Evolutionary conservation across 148 eudicot genomes (phyloP).

Genomic region (Cornus kousa): DNA sequence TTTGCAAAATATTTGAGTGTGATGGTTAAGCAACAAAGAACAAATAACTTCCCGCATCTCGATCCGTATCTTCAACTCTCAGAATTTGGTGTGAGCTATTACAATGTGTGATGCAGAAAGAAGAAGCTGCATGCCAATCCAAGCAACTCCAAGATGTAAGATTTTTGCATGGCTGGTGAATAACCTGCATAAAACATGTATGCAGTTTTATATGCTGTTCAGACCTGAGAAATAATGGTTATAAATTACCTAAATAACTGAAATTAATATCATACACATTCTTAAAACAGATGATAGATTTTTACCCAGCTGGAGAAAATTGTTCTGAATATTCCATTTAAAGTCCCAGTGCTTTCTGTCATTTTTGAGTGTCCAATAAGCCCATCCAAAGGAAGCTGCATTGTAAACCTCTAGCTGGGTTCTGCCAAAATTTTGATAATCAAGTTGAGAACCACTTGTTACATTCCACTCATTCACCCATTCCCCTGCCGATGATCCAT

Average conservation of each 20-base stretch:
- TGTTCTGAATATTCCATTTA: conserved; percentile 65
- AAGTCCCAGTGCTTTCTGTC: conserved; percentile 80
- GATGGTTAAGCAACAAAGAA: background rate
- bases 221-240: conserved; percentile 15
- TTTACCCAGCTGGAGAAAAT: conserved; percentile 60
- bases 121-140: conserved; percentile 34
- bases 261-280: background rate
- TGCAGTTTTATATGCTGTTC: background rate
- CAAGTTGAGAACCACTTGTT: conserved; percentile 45
- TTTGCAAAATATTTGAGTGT: background rate
- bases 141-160: conserved; percentile 9
- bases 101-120: conserved; percentile 18
- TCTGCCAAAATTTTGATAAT: conserved; percentile 62
- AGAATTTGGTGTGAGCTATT: conserved; percentile 7
- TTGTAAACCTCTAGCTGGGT: conserved; percentile 69
- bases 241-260: background rate
- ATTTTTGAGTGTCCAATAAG: conserved; percentile 85
- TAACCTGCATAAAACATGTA: conserved; percentile 24
- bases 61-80: background rate
- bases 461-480: conserved; percentile 91
- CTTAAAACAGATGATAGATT: background rate
- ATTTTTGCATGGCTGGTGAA: conserved; percentile 20
- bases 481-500: conserved; percentile 47
- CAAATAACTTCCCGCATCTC: conserved; percentile 9
- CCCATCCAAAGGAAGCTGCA: conserved; percentile 83